phyloP scores from a whole-genome alignment of 1,284 basidiomycete genomes.

The Trametes hirsuta region DNA sequence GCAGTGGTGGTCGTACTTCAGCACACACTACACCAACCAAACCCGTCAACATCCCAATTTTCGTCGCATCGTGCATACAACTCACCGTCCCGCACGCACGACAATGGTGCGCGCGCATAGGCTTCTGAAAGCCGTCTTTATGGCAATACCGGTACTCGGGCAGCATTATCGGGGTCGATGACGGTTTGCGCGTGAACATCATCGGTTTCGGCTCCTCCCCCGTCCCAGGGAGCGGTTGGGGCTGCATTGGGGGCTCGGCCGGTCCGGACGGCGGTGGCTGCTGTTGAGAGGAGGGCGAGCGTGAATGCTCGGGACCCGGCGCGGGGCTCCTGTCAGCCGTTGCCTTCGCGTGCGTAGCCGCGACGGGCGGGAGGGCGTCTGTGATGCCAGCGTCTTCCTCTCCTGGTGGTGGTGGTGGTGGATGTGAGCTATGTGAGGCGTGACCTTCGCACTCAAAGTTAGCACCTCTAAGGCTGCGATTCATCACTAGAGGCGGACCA shows the following conservation, averaged over 20 bases:
- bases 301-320: background rate
- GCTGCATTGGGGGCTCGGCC: background rate
- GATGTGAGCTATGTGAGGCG: background rate
- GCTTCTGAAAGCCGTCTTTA: slow-evolving; percentile 63
- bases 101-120: slow-evolving; percentile 78
- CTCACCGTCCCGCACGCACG: slow-evolving; percentile 68
- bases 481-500: slow-evolving; percentile 1
- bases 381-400: slow-evolving; percentile 30
- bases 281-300: background rate
- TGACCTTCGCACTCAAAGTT: background rate
- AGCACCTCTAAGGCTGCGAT: background rate
- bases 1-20: slow-evolving; percentile 81
- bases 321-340: background rate
- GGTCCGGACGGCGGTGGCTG: background rate
- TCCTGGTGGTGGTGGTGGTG: background rate
- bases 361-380: slow-evolving; percentile 31
- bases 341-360: slow-evolving; percentile 21
- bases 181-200: slow-evolving; percentile 44
- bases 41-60: background rate
- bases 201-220: slow-evolving; percentile 19
- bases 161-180: slow-evolving; percentile 50
- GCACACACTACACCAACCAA: slow-evolving; percentile 54
- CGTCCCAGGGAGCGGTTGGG: slow-evolving; percentile 13
- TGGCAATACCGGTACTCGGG: slow-evolving; percentile 64
- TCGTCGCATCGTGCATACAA: slow-evolving; percentile 13